Evolutionary conservation across 1,139 yeast species (phyloP).

Genomic region (Candida sanyaensis): DNA sequence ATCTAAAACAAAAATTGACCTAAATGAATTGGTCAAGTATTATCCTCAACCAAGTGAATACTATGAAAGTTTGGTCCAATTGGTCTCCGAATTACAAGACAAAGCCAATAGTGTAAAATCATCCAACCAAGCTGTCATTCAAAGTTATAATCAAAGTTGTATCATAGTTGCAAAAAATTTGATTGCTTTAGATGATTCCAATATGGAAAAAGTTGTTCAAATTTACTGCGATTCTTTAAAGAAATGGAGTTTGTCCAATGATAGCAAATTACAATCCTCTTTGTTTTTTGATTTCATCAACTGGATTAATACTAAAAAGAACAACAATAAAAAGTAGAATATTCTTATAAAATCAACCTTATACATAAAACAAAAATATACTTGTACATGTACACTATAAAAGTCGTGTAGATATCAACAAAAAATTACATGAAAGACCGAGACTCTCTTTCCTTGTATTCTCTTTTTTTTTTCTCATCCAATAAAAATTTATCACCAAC

Average conservation of each 20-base stretch:
- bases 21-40: slow-evolving; percentile 19
- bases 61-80: slow-evolving; percentile 21
- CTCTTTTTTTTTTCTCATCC: slow-evolving; percentile 5
- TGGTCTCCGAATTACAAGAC: slow-evolving; percentile 35
- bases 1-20: slow-evolving; percentile 50
- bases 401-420: too few species aligned
- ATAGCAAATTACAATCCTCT: slow-evolving; percentile 56
- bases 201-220: slow-evolving; percentile 45
- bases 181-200: slow-evolving; percentile 31
- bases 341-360: background rate
- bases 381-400: too few species aligned
- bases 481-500: slow-evolving; percentile 3
- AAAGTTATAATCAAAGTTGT: slow-evolving; percentile 63
- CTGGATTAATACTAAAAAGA: slow-evolving; percentile 61
- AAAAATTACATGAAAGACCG: too few species aligned
- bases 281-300: slow-evolving; percentile 79
- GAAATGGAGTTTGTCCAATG: slow-evolving; percentile 56
- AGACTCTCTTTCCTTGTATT: too few species aligned
- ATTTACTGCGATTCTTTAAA: slow-evolving; percentile 59
- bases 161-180: slow-evolving; percentile 63
- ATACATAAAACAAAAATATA: too few species aligned
- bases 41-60: slow-evolving; percentile 20
- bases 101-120: slow-evolving; percentile 44
- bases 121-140: slow-evolving; percentile 51
- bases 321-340: background rate